These are phyloP conservation scores for Prinsepia uniflora DNA, from an alignment of 306 rosid genomes.

Conservation along the genomic window DNA sequence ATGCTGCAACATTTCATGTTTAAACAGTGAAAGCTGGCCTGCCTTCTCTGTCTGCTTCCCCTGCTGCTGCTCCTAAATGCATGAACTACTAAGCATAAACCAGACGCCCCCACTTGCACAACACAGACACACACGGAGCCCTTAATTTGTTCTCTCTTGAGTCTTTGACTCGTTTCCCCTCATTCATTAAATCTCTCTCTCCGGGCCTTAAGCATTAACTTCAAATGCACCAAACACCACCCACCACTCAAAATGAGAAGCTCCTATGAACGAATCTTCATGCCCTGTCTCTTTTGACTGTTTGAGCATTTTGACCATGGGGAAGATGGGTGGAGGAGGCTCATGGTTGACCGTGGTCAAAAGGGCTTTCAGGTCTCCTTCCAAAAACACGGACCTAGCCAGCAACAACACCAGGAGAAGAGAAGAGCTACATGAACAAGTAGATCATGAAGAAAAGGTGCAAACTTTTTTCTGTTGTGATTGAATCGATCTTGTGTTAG, in stretches of 20 bases:
- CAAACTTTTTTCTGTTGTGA: background rate
- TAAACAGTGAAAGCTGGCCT: too few species aligned
- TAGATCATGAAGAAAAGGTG: constrained; percentile 48
- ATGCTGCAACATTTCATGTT: constrained; percentile 5
- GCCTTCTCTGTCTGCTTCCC: background rate
- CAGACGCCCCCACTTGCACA: too few species aligned
- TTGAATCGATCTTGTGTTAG: background rate
- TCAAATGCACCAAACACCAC: constrained; percentile 17
- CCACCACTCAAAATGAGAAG: constrained; percentile 15
- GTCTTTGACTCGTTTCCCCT: background rate
- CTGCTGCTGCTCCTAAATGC: constrained; percentile 36
- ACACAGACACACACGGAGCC: too few species aligned
- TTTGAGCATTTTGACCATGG: constrained; percentile 27
- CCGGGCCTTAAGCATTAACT: constrained; percentile 6
- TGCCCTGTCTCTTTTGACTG: background rate
- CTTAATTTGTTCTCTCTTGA: constrained; percentile 9
- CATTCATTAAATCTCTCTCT: constrained; percentile 11
- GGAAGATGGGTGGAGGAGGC: constrained; percentile 38
- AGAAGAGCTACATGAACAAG: constrained; percentile 40
- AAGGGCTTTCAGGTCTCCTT: constrained; percentile 54
- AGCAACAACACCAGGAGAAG: constrained; percentile 39
- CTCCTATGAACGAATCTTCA: background rate
- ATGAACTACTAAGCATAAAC: constrained; percentile 22
- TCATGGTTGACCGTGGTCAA: constrained; percentile 50
- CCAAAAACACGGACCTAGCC: constrained; percentile 15